Percentiles rank a stretch among this genome's conserved stretches.
phyloP scores from a whole-genome alignment of 1,284 basidiomycete genomes.

The Tilletiopsis washingtonensis region DNA sequence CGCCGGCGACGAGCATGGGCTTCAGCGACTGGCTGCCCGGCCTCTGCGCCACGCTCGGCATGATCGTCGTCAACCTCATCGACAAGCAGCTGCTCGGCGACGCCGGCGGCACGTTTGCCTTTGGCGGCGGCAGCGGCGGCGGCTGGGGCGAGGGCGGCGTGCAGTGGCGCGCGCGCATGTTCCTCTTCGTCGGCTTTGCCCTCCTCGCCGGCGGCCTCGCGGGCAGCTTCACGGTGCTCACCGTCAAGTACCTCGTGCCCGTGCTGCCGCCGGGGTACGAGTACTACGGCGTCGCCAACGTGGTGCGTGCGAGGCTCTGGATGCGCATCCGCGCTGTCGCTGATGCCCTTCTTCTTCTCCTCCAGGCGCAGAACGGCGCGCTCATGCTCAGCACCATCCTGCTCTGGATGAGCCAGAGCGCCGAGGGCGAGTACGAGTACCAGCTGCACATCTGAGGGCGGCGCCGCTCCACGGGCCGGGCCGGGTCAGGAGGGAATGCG shows the following conservation, averaged over 20 bases:
- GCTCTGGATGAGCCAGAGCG: conserved; percentile 77
- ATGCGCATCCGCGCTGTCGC: neutral
- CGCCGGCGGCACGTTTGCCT: conserved; percentile 46
- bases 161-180: conserved; percentile 79
- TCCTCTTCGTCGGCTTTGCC: conserved; percentile 91
- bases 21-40: conserved; percentile 95
- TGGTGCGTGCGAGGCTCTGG: conserved; percentile 44
- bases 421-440: conserved; percentile 76
- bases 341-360: neutral
- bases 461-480: too few relatives aligned
- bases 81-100: conserved; percentile 86
- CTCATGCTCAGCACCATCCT: conserved; percentile 84
- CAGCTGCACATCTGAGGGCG: conserved; percentile 61
- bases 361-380: conserved; percentile 62
- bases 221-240: conserved; percentile 78
- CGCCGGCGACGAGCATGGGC: conserved; percentile 72
- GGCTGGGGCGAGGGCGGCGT: conserved; percentile 57
- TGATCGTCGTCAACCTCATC: conserved; percentile 84
- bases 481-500: too few relatives aligned
- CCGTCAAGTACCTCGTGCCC: conserved; percentile 81
- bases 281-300: conserved; percentile 91
- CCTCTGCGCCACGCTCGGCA: conserved; percentile 84
- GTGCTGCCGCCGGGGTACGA: conserved; percentile 66
- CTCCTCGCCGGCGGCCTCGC: conserved; percentile 92
- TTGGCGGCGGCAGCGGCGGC: conserved; percentile 19